phyloP scores from a whole-genome alignment of 176 grass and related monocot genomes.

The Saccharum spontaneum region DNA sequence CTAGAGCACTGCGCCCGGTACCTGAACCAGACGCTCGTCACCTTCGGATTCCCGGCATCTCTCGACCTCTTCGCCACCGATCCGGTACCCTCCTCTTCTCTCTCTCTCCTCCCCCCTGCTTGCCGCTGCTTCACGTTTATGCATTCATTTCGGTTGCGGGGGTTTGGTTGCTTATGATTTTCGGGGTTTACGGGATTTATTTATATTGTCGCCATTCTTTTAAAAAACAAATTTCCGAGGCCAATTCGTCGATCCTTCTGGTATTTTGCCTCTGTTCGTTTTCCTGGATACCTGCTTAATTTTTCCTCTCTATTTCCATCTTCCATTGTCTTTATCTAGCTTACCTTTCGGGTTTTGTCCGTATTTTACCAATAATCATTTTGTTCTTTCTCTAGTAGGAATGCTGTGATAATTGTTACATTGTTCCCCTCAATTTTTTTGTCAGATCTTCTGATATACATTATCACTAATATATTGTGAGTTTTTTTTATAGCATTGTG shows the following conservation, averaged over 20 bases:
- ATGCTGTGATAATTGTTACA: neutral
- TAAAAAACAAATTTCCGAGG: neutral
- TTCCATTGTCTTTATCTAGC: neutral
- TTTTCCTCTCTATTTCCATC: neutral
- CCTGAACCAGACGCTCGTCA: constrained; percentile 98
- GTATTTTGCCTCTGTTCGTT: neutral
- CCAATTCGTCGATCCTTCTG: neutral
- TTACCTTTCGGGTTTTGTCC: neutral
- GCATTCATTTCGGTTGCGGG: neutral
- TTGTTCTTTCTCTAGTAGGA: neutral
- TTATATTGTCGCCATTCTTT: neutral
- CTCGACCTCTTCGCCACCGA: constrained; percentile 98
- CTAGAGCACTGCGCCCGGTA: constrained; percentile 92
- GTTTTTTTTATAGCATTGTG: neutral
- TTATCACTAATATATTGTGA: neutral
- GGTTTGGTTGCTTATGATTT: neutral
- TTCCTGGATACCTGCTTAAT: neutral
- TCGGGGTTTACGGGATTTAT: neutral
- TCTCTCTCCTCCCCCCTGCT: neutral
- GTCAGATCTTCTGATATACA: neutral
- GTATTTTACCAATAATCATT: neutral
- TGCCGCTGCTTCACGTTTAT: neutral
- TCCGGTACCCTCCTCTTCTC: constrained; percentile 51
- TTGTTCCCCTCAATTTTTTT: neutral
- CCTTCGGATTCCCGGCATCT: constrained; percentile 88